Evolutionary conservation across 768 basidiomycete genomes (phyloP).

Genomic region (Agrocybe pediades): DNA sequence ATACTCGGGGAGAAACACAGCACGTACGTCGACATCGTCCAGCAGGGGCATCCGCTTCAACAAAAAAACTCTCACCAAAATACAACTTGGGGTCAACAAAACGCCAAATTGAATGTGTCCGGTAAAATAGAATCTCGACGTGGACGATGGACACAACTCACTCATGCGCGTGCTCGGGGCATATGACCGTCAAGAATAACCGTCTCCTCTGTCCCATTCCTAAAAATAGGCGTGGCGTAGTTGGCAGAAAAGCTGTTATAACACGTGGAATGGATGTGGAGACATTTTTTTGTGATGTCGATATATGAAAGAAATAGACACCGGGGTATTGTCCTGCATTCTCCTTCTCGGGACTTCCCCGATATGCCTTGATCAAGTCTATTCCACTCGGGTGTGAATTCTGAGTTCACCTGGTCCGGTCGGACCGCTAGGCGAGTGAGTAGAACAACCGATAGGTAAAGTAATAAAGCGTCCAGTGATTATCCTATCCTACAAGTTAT

Average conservation of each 20-base stretch:
- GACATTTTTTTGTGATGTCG: background rate
- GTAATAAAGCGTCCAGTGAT: too few relatives aligned
- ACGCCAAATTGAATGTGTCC: background rate
- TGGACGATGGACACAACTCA: background rate
- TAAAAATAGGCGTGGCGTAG: background rate
- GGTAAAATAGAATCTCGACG: background rate
- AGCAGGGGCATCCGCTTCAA: too few relatives aligned
- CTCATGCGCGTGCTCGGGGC: background rate
- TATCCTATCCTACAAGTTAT: too few relatives aligned
- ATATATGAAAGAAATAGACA: background rate
- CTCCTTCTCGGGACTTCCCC: background rate
- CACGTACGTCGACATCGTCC: background rate
- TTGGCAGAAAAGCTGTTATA: background rate
- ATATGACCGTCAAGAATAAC: background rate
- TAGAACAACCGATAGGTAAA: too few relatives aligned
- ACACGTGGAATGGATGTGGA: background rate
- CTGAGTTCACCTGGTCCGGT: background rate
- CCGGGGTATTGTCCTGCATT: background rate
- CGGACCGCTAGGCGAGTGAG: background rate
- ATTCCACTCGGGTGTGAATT: background rate
- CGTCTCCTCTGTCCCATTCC: background rate
- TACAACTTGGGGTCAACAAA: background rate
- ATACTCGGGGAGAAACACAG: background rate
- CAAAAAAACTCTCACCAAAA: background rate
- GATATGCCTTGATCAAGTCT: background rate